Percentiles rank a stretch among this genome's conserved stretches.
These are phyloP conservation scores for Irpex rosettiformis DNA, from an alignment of 1,284 basidiomycete genomes.

Conservation along the genomic window DNA sequence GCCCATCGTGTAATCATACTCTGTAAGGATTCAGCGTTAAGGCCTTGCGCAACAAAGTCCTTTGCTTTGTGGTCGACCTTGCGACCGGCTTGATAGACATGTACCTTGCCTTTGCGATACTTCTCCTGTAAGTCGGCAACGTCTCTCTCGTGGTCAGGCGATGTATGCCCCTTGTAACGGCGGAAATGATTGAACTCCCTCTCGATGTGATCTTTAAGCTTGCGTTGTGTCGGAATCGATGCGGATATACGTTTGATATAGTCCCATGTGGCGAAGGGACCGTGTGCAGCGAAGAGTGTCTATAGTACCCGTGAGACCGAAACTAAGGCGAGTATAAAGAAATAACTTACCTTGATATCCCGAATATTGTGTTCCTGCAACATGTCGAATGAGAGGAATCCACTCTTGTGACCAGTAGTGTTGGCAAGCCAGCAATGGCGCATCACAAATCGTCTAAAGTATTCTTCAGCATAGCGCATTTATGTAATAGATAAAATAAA, in stretches of 20 bases:
- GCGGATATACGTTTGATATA: constrained; percentile 8
- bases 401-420: constrained; percentile 21
- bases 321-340: neutral
- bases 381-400: constrained; percentile 17
- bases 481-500: neutral
- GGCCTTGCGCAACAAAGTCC: too few relatives aligned
- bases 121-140: constrained; percentile 5
- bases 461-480: neutral
- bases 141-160: constrained; percentile 7
- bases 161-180: constrained; percentile 11
- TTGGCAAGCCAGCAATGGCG: constrained; percentile 36
- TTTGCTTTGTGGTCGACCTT: too few relatives aligned
- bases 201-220: constrained; percentile 14
- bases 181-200: constrained; percentile 8
- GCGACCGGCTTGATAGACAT: too few relatives aligned
- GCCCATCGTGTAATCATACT: too few relatives aligned
- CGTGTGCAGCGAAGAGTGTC: constrained; percentile 5
- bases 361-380: constrained; percentile 18
- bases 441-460: constrained; percentile 19
- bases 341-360: constrained; percentile 15
- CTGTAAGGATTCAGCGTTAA: too few relatives aligned
- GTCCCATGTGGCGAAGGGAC: constrained; percentile 11
- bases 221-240: constrained; percentile 11
- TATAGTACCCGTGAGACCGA: neutral
- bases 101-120: constrained; percentile 1